These are phyloP conservation scores for Camellia lanceoleosa DNA, from an alignment of 148 eudicot genomes.

Conservation along the genomic window DNA sequence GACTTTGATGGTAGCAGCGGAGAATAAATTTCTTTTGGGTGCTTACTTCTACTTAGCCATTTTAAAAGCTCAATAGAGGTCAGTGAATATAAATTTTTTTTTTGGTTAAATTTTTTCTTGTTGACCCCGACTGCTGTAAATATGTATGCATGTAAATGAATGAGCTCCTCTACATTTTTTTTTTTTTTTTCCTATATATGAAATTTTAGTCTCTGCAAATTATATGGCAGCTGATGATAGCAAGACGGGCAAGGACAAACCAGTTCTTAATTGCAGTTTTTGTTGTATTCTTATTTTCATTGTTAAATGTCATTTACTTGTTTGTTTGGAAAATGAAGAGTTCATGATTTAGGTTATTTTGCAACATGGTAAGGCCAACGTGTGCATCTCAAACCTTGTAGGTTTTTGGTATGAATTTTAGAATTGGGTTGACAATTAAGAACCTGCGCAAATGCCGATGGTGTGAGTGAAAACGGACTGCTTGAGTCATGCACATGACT, in stretches of 20 bases:
- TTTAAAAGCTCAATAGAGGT: constrained; percentile 10
- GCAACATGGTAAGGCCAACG: neutral
- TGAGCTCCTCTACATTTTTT: neutral
- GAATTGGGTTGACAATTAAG: neutral
- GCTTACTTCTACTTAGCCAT: constrained; percentile 9
- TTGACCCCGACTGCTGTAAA: constrained; percentile 14
- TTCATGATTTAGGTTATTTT: too few relatives aligned
- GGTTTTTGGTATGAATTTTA: neutral
- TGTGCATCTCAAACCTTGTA: neutral
- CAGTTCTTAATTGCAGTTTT: neutral
- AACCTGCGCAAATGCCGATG: too few relatives aligned
- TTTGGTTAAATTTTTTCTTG: neutral
- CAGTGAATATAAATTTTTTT: constrained; percentile 1
- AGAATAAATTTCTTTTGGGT: constrained; percentile 6
- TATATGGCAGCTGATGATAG: neutral
- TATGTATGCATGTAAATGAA: constrained; percentile 25
- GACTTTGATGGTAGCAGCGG: constrained; percentile 6
- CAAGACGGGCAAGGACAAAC: neutral
- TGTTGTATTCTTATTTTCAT: neutral
- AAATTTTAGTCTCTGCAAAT: neutral
- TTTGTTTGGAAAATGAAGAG: neutral
- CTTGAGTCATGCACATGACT: too few relatives aligned
- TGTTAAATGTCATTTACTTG: neutral
- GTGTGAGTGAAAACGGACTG: too few relatives aligned
- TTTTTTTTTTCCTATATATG: neutral